Evolutionary conservation across 2,329 filamentous ascomycete species (phyloP).

Genomic region (Coniochaeta sp.): DNA sequence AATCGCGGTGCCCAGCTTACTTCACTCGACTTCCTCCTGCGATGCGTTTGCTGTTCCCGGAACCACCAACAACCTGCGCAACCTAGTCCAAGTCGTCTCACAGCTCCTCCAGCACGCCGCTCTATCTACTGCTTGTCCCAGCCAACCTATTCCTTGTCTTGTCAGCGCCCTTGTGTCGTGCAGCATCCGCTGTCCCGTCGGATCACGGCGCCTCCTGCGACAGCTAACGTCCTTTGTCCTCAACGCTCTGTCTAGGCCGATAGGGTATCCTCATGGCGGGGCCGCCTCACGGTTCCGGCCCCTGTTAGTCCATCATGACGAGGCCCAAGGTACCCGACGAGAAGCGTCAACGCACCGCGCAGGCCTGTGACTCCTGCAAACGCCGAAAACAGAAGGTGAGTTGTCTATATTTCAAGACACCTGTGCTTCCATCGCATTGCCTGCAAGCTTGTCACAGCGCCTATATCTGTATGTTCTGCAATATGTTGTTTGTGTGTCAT

Average conservation of each 20-base stretch:
- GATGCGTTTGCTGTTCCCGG: not conserved
- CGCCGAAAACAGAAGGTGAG: constrained; percentile 61
- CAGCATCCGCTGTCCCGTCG: constrained; percentile 1
- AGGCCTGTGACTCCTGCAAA: constrained; percentile 60
- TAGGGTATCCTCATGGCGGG: constrained; percentile 14
- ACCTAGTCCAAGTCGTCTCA: not conserved
- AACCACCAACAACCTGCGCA: not conserved
- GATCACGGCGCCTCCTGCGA: not conserved
- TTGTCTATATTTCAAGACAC: constrained; percentile 4
- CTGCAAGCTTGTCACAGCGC: not conserved
- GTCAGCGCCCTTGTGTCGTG: not conserved
- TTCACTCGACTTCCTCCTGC: not conserved
- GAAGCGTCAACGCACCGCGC: constrained; percentile 54
- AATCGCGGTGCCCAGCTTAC: not conserved
- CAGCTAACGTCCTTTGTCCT: not conserved
- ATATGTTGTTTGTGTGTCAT: not conserved
- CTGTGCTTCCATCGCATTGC: not conserved
- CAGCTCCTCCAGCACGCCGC: not conserved
- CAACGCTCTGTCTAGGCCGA: not conserved
- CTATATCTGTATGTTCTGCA: not conserved
- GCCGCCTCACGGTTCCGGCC: not conserved
- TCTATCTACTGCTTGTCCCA: not conserved
- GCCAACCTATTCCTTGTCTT: not conserved
- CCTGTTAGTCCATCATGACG: constrained; percentile 30
- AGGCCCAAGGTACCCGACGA: constrained; percentile 49